Evolutionary conservation across 805 yeast genomes (phyloP).

Genomic region (Teunomyces cretensis): DNA sequence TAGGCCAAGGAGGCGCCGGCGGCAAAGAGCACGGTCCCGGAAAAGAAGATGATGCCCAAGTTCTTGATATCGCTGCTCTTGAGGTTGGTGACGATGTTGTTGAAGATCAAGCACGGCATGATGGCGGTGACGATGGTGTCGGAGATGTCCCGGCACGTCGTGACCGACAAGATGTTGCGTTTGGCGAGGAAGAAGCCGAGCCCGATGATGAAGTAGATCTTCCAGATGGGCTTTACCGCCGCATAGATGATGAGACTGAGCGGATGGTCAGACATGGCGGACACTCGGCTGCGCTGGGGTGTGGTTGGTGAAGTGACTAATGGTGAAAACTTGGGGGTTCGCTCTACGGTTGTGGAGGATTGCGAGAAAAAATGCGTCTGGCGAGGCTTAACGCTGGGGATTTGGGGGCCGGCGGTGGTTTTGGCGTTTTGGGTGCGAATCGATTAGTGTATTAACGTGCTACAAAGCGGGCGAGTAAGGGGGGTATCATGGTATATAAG

Average conservation of each 20-base stretch:
- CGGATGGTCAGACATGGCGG: constrained; percentile 16
- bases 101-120: constrained; percentile 74
- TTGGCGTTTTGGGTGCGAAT: too few species aligned
- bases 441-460: too few species aligned
- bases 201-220: constrained; percentile 70
- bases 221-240: constrained; percentile 82
- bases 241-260: constrained; percentile 72
- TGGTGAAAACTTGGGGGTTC: too few species aligned
- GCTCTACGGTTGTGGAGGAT: too few species aligned
- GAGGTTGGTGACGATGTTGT: constrained; percentile 66
- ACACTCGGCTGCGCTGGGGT: not conserved
- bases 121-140: constrained; percentile 66
- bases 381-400: too few species aligned
- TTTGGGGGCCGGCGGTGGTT: too few species aligned
- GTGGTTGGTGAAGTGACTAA: too few species aligned
- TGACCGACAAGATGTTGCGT: constrained; percentile 61
- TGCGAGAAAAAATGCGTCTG: too few species aligned
- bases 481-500: too few species aligned
- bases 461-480: too few species aligned
- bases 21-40: constrained; percentile 49
- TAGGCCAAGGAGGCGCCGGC: constrained; percentile 51
- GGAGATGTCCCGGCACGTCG: constrained; percentile 68
- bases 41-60: constrained; percentile 60
- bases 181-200: constrained; percentile 67
- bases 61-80: constrained; percentile 67